These are phyloP conservation scores for Agrocybe chaxingu DNA, from an alignment of 768 basidiomycete species.

Conservation along the genomic window DNA sequence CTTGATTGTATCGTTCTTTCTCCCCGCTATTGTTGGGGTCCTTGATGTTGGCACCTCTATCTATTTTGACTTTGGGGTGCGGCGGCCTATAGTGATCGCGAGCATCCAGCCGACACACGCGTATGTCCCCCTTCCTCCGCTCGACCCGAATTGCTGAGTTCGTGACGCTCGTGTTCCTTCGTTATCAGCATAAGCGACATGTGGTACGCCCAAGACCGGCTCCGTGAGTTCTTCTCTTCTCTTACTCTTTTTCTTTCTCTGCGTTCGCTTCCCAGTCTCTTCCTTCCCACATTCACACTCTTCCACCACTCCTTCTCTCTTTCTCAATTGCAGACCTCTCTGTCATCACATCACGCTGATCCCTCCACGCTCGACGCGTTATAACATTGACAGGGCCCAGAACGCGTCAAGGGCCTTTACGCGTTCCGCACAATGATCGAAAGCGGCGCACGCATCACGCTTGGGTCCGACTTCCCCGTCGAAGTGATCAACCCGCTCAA, in stretches of 20 bases:
- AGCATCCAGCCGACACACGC: conserved; percentile 90
- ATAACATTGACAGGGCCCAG: conserved; percentile 53
- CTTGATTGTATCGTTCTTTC: too few relatives aligned
- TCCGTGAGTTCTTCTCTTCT: conserved; percentile 44
- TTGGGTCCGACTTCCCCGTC: conserved; percentile 91
- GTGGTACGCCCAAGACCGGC: conserved; percentile 82
- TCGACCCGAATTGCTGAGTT: background rate
- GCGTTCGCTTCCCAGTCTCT: background rate
- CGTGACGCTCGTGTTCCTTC: background rate
- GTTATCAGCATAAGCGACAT: conserved; percentile 73
- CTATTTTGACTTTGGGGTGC: too few relatives aligned
- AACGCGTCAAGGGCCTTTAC: conserved; percentile 82
- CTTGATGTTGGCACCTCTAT: too few relatives aligned
- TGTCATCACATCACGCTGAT: too few relatives aligned
- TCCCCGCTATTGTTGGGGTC: too few relatives aligned
- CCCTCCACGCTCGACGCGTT: too few relatives aligned
- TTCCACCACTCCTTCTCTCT: too few relatives aligned
- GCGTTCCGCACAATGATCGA: conserved; percentile 76
- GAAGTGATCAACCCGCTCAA: conserved; percentile 81
- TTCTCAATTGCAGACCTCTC: too few relatives aligned
- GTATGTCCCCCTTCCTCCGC: conserved; percentile 36
- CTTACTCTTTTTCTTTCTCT: background rate
- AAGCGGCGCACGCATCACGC: conserved; percentile 61
- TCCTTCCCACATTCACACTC: too few relatives aligned
- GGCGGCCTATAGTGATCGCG: conserved; percentile 62